These are phyloP conservation scores for Ustilago xerochloae DNA, from an alignment of 1,284 basidiomycete genomes.

Conservation along the genomic window DNA sequence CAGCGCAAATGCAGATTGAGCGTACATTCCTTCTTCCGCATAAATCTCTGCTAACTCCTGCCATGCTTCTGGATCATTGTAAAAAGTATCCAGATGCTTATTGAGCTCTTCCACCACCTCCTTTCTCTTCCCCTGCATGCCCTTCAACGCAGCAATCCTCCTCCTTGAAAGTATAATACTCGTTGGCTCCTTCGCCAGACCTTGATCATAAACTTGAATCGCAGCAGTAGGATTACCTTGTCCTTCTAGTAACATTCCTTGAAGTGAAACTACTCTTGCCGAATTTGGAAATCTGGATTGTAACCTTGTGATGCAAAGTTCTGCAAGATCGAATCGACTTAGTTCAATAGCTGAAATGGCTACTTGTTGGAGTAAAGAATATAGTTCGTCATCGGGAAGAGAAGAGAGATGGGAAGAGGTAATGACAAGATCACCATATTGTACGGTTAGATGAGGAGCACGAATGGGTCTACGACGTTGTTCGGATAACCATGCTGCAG, in stretches of 20 bases:
- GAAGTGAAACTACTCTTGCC: conserved; percentile 83
- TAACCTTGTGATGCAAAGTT: conserved; percentile 79
- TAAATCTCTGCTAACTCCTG: conserved; percentile 91
- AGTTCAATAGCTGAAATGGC: conserved; percentile 86
- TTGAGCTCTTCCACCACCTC: conserved; percentile 82
- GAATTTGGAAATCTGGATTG: conserved; percentile 81
- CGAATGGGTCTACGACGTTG: conserved; percentile 67
- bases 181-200: conserved; percentile 78
- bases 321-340: conserved; percentile 81
- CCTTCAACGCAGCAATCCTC: conserved; percentile 75
- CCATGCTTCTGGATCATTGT: conserved; percentile 92
- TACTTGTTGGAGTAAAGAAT: conserved; percentile 89
- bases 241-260: conserved; percentile 86
- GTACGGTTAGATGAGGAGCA: conserved; percentile 78
- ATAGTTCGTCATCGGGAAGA: conserved; percentile 68
- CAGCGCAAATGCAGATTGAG: conserved; percentile 76
- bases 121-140: conserved; percentile 66
- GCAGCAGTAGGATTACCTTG: conserved; percentile 71
- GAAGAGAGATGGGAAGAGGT: conserved; percentile 71
- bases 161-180: conserved; percentile 85
- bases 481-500: conserved; percentile 52
- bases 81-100: conserved; percentile 88
- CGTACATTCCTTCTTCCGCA: conserved; percentile 79
- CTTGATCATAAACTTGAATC: conserved; percentile 77
- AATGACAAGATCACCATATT: conserved; percentile 75